Conservation (phyloP, 1,284 basidiomycete genomes). For the Trametes polyzona region DNA sequence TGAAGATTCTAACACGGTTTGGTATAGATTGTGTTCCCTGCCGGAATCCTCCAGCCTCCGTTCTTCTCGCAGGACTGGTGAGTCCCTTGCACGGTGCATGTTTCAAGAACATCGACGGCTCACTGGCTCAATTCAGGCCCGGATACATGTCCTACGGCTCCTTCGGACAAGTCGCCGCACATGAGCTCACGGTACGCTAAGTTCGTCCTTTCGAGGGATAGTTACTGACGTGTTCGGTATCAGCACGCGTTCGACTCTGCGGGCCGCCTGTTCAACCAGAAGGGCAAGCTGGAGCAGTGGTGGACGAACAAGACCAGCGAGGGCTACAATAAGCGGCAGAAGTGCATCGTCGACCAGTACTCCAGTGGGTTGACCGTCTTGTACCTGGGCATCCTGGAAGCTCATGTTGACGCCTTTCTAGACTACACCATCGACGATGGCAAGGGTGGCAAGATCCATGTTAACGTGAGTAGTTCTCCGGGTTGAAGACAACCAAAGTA, state of each 20-base stretch:
- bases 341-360: constrained; percentile 91
- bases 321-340: constrained; percentile 82
- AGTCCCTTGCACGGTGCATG: constrained; percentile 19
- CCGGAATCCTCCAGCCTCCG: constrained; percentile 91
- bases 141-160: constrained; percentile 89
- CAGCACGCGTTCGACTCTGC: constrained; percentile 94
- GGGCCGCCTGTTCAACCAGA: constrained; percentile 81
- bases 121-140: constrained; percentile 58
- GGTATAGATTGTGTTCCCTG: constrained; percentile 91
- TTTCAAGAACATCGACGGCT: not conserved
- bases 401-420: constrained; percentile 29
- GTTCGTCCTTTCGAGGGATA: constrained; percentile 22
- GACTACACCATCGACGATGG: constrained; percentile 86
- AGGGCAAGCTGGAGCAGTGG: constrained; percentile 86
- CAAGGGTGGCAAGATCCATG: constrained; percentile 80
- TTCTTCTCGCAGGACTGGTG: constrained; percentile 90
- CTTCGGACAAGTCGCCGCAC: constrained; percentile 88
- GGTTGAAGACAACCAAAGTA: not conserved
- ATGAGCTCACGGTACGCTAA: constrained; percentile 87
- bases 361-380: constrained; percentile 51
- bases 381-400: not conserved
- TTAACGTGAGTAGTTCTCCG: constrained; percentile 69
- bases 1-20: not conserved
- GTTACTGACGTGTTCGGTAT: not conserved
- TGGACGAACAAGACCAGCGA: constrained; percentile 85